Evolutionary conservation across 1,139 yeast species (phyloP).

Genomic region (Geotrichum siamense): DNA sequence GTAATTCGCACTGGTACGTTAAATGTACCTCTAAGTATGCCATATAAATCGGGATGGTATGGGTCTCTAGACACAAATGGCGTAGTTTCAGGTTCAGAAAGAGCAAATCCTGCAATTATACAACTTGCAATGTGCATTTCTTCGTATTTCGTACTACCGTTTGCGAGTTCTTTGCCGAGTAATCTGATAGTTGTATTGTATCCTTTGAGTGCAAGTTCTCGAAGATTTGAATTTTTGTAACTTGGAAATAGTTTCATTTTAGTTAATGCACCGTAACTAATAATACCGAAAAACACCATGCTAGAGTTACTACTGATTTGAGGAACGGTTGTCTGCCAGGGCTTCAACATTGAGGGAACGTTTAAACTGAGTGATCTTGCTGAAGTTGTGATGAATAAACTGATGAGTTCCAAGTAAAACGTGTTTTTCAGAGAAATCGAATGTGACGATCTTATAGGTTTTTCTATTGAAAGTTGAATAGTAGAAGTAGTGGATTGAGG

Average conservation of each 20-base stretch:
- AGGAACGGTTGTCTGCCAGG: conserved; percentile 14
- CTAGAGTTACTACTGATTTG: conserved; percentile 8
- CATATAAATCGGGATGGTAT: conserved; percentile 14
- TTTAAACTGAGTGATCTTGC: conserved; percentile 3
- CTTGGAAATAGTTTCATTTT: conserved; percentile 1
- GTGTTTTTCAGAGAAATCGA: conserved; percentile 3
- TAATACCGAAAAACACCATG: conserved; percentile 12
- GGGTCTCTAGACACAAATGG: conserved; percentile 8
- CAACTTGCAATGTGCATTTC: conserved; percentile 11
- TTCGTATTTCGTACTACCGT: background rate
- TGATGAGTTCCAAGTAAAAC: conserved; percentile 8
- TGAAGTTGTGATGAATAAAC: conserved; percentile 2
- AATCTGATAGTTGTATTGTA: conserved; percentile 6
- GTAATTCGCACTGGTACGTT: conserved; percentile 1
- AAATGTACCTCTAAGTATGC: conserved; percentile 12
- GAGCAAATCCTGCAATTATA: conserved; percentile 14
- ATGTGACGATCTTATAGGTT: too few relatives aligned
- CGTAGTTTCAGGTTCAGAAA: conserved; percentile 10
- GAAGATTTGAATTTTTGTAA: conserved; percentile 2
- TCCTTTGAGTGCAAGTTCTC: conserved; percentile 5
- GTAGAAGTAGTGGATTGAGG: background rate
- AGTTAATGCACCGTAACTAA: conserved; percentile 13
- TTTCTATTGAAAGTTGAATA: background rate
- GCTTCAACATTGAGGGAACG: background rate
- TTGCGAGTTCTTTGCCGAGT: conserved; percentile 3